Evolutionary conservation across 495 filamentous ascomycete species (phyloP).

Genomic region (Monascus purpureus): DNA sequence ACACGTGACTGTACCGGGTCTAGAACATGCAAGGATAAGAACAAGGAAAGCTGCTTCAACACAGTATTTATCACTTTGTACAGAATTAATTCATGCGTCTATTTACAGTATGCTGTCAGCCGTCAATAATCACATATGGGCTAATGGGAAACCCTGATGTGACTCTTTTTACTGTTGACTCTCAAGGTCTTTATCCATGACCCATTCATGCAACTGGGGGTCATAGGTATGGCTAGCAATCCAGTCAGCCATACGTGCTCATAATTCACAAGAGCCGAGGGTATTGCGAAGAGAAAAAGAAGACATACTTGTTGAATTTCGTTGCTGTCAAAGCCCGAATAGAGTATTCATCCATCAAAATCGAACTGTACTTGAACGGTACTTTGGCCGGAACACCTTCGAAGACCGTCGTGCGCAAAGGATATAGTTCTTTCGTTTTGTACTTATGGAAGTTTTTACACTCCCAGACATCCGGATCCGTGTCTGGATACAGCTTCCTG

Average conservation of each 20-base stretch:
- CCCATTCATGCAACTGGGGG: slow-evolving; percentile 18
- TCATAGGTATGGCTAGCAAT: slow-evolving; percentile 20
- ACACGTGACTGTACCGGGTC: no score
- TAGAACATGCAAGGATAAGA: no score
- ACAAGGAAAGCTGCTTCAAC: no score
- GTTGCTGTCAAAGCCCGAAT: slow-evolving; percentile 34
- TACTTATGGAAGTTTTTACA: slow-evolving; percentile 78
- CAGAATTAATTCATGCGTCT: no score
- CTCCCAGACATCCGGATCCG: slow-evolving; percentile 50
- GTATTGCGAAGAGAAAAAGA: background rate
- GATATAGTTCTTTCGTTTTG: slow-evolving; percentile 34
- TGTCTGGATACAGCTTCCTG: slow-evolving; percentile 46
- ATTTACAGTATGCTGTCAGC: no score
- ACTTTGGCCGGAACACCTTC: slow-evolving; percentile 48
- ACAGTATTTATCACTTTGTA: no score
- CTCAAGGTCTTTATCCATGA: slow-evolving; percentile 18
- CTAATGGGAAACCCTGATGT: no score
- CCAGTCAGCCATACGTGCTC: slow-evolving; percentile 4
- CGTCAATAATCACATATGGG: no score
- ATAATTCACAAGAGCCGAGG: background rate
- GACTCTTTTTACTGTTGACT: no score
- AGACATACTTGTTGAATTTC: slow-evolving; percentile 38
- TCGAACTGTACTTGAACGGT: slow-evolving; percentile 44
- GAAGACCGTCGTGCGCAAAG: slow-evolving; percentile 41
- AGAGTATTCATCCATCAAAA: slow-evolving; percentile 47